Base-by-base conservation (phyloP, 441 rosid species). In the Geranium incanum region DNA sequence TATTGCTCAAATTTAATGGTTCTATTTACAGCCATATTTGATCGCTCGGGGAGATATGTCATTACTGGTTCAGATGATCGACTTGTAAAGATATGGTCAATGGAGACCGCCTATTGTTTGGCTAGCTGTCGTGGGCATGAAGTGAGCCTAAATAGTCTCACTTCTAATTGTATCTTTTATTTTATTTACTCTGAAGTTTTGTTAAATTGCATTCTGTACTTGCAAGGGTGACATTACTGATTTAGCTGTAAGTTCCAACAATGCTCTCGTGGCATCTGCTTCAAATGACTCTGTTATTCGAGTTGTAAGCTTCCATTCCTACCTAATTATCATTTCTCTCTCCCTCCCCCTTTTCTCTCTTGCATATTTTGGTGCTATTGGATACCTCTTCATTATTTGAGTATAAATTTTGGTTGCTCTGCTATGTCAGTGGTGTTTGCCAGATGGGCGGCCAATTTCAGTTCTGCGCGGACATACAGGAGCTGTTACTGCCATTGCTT, bases 111-210 rank as follows among this genome's bases (percentile, higher is more conserved):
- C 72, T 90, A 90, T 84, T 95, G 98, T 84, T 83, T 95, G 84
- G 97, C 98, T 71, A 91, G 97, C 84, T 95, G 99, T 78, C 97
- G 98, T 73, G 99, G 99, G 67, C 99, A 95, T 81, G 99, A 93
- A 84, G 99, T 93, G 83, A 79, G 97, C 88, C 74, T 67, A 70
- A 70, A 65, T 77, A 45, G 55, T 78, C 68, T 71, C 70, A n/a
- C 70, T 63, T 16, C 18, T 66, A 39, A 36, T 67, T 74, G 66
- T 7, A 74, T 37, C 64, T 74, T 64, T 65, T 57, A 43, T 11
- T 1, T 43, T 1, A 43, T 11, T 7, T 38, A 60, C 71, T 39
- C 52, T 60, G 69, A 38, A 66, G 33, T 68, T 68, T 72, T 72
- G 71, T 28, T 77, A 64, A 69, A 18, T 60, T 67, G 16, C 37